Base-by-base conservation (phyloP, 768 basidiomycete species). In the Xerocomellus dryophilus region DNA sequence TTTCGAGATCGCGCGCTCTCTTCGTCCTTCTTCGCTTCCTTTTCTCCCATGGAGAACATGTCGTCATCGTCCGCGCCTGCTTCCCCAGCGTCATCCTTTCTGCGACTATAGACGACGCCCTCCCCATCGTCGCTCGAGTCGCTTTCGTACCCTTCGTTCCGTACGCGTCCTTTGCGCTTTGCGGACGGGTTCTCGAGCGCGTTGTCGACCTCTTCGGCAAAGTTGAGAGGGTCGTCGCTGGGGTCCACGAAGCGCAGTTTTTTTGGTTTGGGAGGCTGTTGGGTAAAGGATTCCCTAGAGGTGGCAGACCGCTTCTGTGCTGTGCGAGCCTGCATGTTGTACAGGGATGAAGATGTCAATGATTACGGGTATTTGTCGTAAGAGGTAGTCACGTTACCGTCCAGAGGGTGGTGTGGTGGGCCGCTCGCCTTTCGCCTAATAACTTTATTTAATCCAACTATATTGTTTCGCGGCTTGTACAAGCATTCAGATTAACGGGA, bases 51-150 rank as follows among this genome's bases (percentile, higher is more conserved):
- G 23, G 87, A 83, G 68, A 93, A 93, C 84, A 93, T 90, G 63
- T 93, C 91, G 21, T 82, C 80, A 18, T 86, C 86, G 21, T 87
- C 83, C 11, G 82, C 84, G 2, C 81, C 84, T 11, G 80, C 82
- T 4, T 76, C 78, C 17, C 75, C 81, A 1, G 75, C 75, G 1
- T 66, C 71, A 46, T 68, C 74, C 31, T 82, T 83, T 70, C 83
- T 81, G 54, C 94, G 80, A 66, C 88, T 90, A n/a, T 72, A 73
- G 9, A 94, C 94, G 35, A 95, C 92, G n/a, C 92, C 88, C 69
- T 97, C 93, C 3, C 90, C 93, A 57, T 97, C 94, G 66, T 96
- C 92, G 52, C 84, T 93, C 3, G 93, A 95, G 72, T 97, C 94
- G 1, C 91, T 93, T 12, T 95, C 93, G 68, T 97, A 98, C 15